Percentiles rank a stretch among this genome's conserved stretches.
Evolutionary conservation across 2,329 filamentous ascomycete genomes (phyloP).

Genomic region (Metarhizium anisopliae): DNA sequence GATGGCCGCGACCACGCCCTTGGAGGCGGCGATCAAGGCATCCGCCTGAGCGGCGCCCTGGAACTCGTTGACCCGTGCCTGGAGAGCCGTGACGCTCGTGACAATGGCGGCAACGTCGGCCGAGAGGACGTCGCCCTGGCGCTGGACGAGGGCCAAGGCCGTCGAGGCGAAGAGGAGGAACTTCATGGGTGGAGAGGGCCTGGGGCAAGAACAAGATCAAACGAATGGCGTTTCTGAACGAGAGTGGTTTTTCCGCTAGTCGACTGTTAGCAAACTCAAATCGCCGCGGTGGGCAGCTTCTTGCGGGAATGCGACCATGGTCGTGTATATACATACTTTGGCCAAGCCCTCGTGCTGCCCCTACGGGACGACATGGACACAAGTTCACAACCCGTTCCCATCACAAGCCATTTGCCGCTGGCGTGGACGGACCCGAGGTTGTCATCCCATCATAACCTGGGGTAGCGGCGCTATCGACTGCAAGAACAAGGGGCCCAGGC

Average conservation of each 20-base stretch:
- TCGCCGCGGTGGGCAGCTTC: no score
- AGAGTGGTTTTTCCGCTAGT: no score
- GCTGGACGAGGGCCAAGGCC: slow-evolving; percentile 3
- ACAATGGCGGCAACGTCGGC: neutral
- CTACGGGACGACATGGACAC: no score
- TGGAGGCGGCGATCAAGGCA: neutral
- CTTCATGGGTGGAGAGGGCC: slow-evolving; percentile 1
- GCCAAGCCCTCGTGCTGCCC: no score
- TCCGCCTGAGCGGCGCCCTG: neutral
- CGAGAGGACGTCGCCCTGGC: neutral
- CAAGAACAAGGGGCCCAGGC: neutral
- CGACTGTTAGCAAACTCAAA: no score
- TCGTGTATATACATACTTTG: no score
- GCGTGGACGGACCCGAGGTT: neutral
- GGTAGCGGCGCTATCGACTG: neutral
- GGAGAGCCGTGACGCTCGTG: neutral
- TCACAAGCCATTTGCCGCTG: neutral
- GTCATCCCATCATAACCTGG: neutral
- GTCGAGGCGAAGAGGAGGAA: slow-evolving; percentile 6
- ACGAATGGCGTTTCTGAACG: no score
- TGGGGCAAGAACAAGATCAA: no score
- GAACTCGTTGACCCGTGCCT: neutral
- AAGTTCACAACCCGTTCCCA: neutral
- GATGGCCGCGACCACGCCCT: neutral
- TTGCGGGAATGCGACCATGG: no score